phyloP scores from a whole-genome alignment of 345 rosid species.

The Bruguiera gymnorhiza region DNA sequence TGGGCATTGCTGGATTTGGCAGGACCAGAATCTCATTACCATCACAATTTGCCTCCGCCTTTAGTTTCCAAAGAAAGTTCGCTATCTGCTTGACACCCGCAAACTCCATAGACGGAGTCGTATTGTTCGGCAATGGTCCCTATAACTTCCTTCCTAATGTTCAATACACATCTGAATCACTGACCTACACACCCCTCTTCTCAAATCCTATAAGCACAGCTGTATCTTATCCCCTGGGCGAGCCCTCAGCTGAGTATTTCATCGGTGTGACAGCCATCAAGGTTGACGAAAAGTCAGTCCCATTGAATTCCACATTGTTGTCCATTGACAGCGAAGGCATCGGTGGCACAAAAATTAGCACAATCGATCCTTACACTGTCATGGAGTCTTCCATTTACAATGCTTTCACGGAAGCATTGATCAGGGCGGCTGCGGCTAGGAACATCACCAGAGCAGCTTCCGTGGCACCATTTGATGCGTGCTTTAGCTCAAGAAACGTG shows the following conservation, averaged over 20 bases:
- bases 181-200: constrained; percentile 10
- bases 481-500: constrained; percentile 44
- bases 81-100: constrained; percentile 43
- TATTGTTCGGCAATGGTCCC: constrained; percentile 31
- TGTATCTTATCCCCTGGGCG: constrained; percentile 6
- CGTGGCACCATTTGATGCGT: constrained; percentile 53
- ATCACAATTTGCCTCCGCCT: constrained; percentile 19
- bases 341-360: constrained; percentile 72
- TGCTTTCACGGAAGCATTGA: constrained; percentile 40
- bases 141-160: constrained; percentile 26
- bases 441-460: constrained; percentile 49
- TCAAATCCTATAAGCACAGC: constrained; percentile 31
- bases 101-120: constrained; percentile 17
- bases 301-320: constrained; percentile 15
- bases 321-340: constrained; percentile 20
- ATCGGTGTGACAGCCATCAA: constrained; percentile 26
- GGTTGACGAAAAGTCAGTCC: constrained; percentile 14
- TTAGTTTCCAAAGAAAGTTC: constrained; percentile 27
- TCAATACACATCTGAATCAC: constrained; percentile 16
- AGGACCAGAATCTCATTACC: constrained; percentile 17
- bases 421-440: constrained; percentile 28
- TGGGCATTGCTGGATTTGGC: constrained; percentile 36
- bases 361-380: constrained; percentile 64
- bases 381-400: constrained; percentile 50
- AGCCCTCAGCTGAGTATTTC: constrained; percentile 31